phyloP scores from a whole-genome alignment of 2,329 filamentous ascomycete species.

The Talaromyces marneffei region DNA sequence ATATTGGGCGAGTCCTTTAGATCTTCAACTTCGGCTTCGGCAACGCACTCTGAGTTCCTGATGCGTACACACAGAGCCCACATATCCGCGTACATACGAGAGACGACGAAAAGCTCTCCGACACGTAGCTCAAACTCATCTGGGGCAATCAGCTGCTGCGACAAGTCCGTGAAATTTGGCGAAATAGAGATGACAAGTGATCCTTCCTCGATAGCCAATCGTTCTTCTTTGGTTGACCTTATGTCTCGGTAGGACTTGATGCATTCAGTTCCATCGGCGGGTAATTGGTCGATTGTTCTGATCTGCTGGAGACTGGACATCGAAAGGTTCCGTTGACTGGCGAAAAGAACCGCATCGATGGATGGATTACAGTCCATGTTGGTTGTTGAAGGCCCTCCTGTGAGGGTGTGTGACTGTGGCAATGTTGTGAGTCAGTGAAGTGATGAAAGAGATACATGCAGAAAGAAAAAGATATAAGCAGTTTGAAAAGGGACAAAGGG shows the following conservation, averaged over 20 bases:
- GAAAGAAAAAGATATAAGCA: background rate
- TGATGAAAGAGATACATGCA: background rate
- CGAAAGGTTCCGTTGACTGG: background rate
- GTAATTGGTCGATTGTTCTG: constrained; percentile 17
- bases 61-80: constrained; percentile 30
- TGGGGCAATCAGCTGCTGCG: constrained; percentile 12
- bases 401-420: constrained; percentile 6
- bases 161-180: constrained; percentile 20
- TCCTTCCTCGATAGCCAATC: constrained; percentile 27
- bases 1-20: constrained; percentile 15
- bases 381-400: background rate
- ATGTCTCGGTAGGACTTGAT: constrained; percentile 24
- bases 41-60: constrained; percentile 17
- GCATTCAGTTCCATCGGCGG: constrained; percentile 18
- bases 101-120: constrained; percentile 29
- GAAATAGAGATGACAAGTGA: constrained; percentile 26
- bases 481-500: background rate
- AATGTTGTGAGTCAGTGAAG: background rate
- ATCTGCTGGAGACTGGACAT: constrained; percentile 7
- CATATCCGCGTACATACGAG: constrained; percentile 28
- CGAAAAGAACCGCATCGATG: background rate
- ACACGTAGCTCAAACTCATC: constrained; percentile 26
- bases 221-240: constrained; percentile 19
- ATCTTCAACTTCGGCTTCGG: constrained; percentile 1
- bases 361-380: background rate